Evolutionary conservation across 2,329 filamentous ascomycete species (phyloP), one percentile per base, ranked within the genome.

Genomic region (Setomelanomma holmii): DNA sequence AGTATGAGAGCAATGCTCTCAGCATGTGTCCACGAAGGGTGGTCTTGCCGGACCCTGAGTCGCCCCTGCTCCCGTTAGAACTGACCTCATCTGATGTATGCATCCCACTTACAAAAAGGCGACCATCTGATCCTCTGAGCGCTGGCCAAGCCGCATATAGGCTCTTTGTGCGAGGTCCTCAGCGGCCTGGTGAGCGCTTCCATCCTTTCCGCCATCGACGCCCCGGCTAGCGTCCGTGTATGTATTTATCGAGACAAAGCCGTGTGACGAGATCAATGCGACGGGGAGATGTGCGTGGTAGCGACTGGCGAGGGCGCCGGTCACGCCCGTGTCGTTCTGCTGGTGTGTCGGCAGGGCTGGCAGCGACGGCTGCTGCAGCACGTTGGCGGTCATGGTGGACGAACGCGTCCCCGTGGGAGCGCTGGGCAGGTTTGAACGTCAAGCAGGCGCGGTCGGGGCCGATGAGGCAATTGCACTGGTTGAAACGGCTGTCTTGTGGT

Each of bases 31-130:
- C 90, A 56, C 95, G 89, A 67, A 98, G 82, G 0, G 95, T 99
- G 0, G 95, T 97, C 80, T 99, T 99, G 66, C 95, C 95, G 24
- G 95, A 88, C 40, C 95, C 95, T 51, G 92, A 96, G 83, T 99
- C 95, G 75, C 95, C 95, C 61, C 93, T 97, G 39, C 8, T 0
- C 2, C 23, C 39, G 47, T 62, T 55, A 64, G 58, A 23, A 5
- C 5, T 14, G 4, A 8, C n/a, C 11, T 6, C 36, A 7, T n/a
- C 6, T 6, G 11, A 8, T 2, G 10, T 7, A 5, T 6, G 11
- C 3, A 1, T 5, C 10, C 14, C 3, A 84, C 91, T 80, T 84
- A 97, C 92, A 99, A 78, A 66, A 99, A 98, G 2, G 97, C 83
- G 45, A 96, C 80, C 1, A 93, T 90, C 76, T 99, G 95, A 75